Evolutionary conservation across 345 rosid species (phyloP).

Genomic region (Clarkia xantiana): DNA sequence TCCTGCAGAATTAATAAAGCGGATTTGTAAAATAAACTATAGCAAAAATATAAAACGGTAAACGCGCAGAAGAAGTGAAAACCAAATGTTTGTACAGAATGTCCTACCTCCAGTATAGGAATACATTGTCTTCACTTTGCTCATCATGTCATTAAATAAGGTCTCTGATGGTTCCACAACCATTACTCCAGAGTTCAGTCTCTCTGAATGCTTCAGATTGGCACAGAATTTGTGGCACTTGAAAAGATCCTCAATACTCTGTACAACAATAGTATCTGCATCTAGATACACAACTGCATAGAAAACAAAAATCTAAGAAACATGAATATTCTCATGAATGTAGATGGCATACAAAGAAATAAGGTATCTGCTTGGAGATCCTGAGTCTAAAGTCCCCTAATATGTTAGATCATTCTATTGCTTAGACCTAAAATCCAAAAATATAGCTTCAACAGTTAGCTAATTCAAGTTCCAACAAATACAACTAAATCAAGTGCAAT

Average conservation of each 20-base stretch:
- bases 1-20: slow-evolving; percentile 21
- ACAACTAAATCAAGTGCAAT: no score
- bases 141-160: slow-evolving; percentile 71
- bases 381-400: no score
- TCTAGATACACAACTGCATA: slow-evolving; percentile 79
- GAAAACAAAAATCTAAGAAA: slow-evolving; percentile 2
- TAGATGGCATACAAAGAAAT: not conserved
- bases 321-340: not conserved
- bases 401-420: no score
- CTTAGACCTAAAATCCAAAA: no score
- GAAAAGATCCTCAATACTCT: slow-evolving; percentile 78
- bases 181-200: slow-evolving; percentile 94
- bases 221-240: slow-evolving; percentile 79
- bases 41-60: no score
- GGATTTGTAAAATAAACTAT: not conserved
- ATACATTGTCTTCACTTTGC: slow-evolving; percentile 60
- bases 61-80: not conserved
- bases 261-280: slow-evolving; percentile 92
- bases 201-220: slow-evolving; percentile 89
- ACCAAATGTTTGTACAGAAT: not conserved
- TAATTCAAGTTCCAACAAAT: no score
- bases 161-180: slow-evolving; percentile 84
- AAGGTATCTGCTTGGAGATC: not conserved
- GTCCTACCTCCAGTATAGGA: slow-evolving; percentile 75
- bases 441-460: no score